phyloP scores from a whole-genome alignment of 2,329 filamentous ascomycete genomes.

The Aspergillus vadensis region DNA sequence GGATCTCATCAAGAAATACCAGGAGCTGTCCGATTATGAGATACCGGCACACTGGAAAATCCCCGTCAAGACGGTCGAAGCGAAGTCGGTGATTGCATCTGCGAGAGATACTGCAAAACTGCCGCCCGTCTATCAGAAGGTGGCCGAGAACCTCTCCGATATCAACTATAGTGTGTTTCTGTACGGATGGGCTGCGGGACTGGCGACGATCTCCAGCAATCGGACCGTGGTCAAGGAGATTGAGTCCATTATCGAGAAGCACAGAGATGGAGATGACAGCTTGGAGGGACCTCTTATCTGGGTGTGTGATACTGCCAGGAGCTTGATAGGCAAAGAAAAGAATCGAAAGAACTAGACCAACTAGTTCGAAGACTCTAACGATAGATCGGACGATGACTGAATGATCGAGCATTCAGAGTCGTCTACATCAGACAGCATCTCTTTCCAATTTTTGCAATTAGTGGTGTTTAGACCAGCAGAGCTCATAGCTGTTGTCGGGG shows the following conservation, averaged over 20 bases:
- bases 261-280: conserved; percentile 49
- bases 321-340: conserved; percentile 68
- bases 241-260: conserved; percentile 58
- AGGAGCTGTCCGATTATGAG: conserved; percentile 55
- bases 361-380: background rate
- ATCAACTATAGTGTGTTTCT: conserved; percentile 72
- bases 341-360: conserved; percentile 35
- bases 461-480: background rate
- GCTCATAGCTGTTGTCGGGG: background rate
- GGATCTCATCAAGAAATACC: conserved; percentile 40
- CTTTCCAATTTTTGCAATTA: background rate
- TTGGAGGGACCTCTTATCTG: conserved; percentile 64
- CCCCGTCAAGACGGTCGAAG: conserved; percentile 60
- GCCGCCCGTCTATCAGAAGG: conserved; percentile 48
- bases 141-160: conserved; percentile 54
- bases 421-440: background rate
- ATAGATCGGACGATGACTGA: conserved; percentile 1
- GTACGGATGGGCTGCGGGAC: conserved; percentile 65
- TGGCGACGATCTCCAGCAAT: conserved; percentile 73
- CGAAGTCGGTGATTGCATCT: conserved; percentile 44
- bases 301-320: conserved; percentile 65
- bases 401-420: background rate
- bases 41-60: conserved; percentile 59
- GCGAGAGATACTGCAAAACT: conserved; percentile 42
- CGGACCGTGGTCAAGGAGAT: conserved; percentile 67